A percentile compares a stretch with the other conserved stretches of the same genome.
Evolutionary conservation across 345 rosid species (phyloP).

Genomic region (Eucalyptus virginea): DNA sequence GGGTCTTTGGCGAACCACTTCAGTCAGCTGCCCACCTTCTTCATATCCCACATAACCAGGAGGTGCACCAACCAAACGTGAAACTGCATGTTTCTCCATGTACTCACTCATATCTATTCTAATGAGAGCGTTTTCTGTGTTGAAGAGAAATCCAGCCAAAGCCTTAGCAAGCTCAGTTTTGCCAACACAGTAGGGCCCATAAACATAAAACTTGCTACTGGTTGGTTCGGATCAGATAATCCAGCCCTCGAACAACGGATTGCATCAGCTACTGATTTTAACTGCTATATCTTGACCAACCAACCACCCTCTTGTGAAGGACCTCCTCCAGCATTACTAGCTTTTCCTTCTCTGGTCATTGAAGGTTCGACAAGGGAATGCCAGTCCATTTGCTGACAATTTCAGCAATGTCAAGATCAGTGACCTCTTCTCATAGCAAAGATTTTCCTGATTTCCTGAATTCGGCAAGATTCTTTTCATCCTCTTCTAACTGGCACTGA

Average conservation of each 20-base stretch:
- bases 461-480: constrained; percentile 64
- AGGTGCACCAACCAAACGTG: constrained; percentile 84
- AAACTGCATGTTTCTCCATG: constrained; percentile 93
- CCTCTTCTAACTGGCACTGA: constrained; percentile 79
- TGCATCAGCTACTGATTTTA: constrained; percentile 87
- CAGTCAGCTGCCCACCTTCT: constrained; percentile 97
- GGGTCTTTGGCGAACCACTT: constrained; percentile 81
- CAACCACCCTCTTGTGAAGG: constrained; percentile 85
- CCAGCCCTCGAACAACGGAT: constrained; percentile 93
- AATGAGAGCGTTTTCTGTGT: constrained; percentile 82
- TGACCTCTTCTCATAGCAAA: constrained; percentile 81
- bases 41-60: constrained; percentile 97
- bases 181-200: constrained; percentile 98
- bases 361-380: constrained; percentile 83
- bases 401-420: constrained; percentile 81
- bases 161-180: constrained; percentile 92
- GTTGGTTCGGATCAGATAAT: constrained; percentile 81
- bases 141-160: constrained; percentile 75
- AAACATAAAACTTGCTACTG: constrained; percentile 93
- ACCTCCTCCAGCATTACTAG: constrained; percentile 64
- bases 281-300: constrained; percentile 97
- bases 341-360: constrained; percentile 79
- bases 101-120: constrained; percentile 90
- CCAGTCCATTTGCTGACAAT: constrained; percentile 98
- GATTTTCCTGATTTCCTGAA: constrained; percentile 63